Base-by-base conservation (phyloP, 1,139 yeast genomes). In the Zhuliangozyma parablackwelliae region DNA sequence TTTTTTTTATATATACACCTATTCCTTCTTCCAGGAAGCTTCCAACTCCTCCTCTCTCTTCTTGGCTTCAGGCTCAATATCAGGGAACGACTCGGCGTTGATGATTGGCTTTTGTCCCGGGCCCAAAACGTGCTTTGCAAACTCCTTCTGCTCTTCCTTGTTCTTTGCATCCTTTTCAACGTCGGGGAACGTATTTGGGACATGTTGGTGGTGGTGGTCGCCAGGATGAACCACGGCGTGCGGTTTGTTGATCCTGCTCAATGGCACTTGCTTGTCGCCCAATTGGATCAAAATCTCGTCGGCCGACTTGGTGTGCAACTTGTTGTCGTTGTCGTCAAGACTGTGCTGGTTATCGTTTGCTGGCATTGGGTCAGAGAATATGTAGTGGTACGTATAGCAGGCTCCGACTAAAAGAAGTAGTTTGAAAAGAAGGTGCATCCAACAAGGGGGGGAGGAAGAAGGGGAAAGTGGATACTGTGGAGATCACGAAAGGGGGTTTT, bases 201-300 rank as follows among this genome's bases (percentile, higher is more conserved):
- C 47, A n/a, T 46, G 47, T 8, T 43, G 38, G 2, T 65, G 62
- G 38, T 56, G 51, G 39, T 57, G 57, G 5, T 42, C 37, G 13
- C 30, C 23, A 13, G 69, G 68, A 30, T 61, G 38, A 7, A 69
- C 59, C 21, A 59, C 72, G 25, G 61, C 46, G 48, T 69, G 76
- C 3, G 76, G 76, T 45, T 65, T 68, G 49, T 59, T 65, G 42
- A 70, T 60, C 34, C 43, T 47, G 34, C 48, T 53, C 39, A 64
- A 59, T 6, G 74, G 75, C 10, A 70, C 71, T 36, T 45, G 48
- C 39, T 52, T 56, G 30, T 69, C 70, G 9, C 69, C 70, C 29
- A 69, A 49, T 36, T 67, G 49, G 21, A 70, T 57, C 21, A 54
- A 41, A 26, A 64, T 40, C 26, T 63, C 51, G n/a, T 57, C 58